A percentile compares a stretch with the other conserved stretches of the same genome.
These are phyloP conservation scores for Meyerozyma smithsonii DNA, from an alignment of 1,139 yeast species.

Conservation along the genomic window DNA sequence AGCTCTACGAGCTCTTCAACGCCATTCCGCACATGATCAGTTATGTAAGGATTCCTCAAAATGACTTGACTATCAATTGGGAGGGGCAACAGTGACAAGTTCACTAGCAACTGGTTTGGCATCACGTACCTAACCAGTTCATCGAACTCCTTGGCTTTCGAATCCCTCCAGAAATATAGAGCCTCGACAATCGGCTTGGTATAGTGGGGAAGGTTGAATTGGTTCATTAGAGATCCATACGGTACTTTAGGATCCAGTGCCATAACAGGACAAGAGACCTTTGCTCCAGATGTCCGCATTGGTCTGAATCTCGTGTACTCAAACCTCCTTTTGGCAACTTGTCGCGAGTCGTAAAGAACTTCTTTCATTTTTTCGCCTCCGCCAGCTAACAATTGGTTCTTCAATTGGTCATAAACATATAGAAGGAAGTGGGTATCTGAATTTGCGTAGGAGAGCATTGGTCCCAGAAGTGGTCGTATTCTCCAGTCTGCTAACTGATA, in stretches of 20 bases:
- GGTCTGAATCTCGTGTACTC: slow-evolving; percentile 70
- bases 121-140: slow-evolving; percentile 81
- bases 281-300: slow-evolving; percentile 15
- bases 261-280: slow-evolving; percentile 46
- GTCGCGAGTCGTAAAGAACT: slow-evolving; percentile 75
- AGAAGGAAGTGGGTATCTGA: slow-evolving; percentile 92
- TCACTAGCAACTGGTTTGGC: slow-evolving; percentile 74
- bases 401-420: slow-evolving; percentile 72
- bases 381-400: slow-evolving; percentile 52
- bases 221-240: slow-evolving; percentile 54
- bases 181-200: slow-evolving; percentile 55
- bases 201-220: slow-evolving; percentile 58
- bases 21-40: slow-evolving; percentile 54
- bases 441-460: slow-evolving; percentile 84
- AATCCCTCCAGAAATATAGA: slow-evolving; percentile 81
- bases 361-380: slow-evolving; percentile 42
- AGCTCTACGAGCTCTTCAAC: slow-evolving; percentile 55
- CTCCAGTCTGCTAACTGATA: slow-evolving; percentile 98
- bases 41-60: slow-evolving; percentile 43
- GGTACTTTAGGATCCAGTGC: slow-evolving; percentile 49
- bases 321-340: slow-evolving; percentile 76
- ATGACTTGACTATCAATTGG: slow-evolving; percentile 62
- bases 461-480: slow-evolving; percentile 71
- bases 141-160: slow-evolving; percentile 66
- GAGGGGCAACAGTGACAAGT: slow-evolving; percentile 47